Evolutionary conservation across 495 filamentous ascomycete genomes (phyloP).

Genomic region (Cladorrhinum samala): DNA sequence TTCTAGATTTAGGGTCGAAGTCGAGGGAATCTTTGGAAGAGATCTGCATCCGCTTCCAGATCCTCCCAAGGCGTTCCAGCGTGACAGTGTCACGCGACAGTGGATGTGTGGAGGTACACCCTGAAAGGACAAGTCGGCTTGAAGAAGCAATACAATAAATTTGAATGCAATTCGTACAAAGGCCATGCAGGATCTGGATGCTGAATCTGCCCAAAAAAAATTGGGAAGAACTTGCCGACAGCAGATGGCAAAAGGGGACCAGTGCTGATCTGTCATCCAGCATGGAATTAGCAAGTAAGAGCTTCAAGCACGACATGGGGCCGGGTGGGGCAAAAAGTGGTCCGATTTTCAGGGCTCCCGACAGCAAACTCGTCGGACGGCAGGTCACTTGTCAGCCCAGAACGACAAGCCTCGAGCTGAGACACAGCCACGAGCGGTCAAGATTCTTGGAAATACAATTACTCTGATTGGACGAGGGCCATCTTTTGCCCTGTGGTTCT

Average conservation of each 20-base stretch:
- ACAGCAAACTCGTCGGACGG: not conserved
- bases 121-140: too few species aligned
- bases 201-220: too few species aligned
- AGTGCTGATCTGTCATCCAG: too few species aligned
- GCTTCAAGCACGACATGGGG: conserved; percentile 3
- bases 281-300: not conserved
- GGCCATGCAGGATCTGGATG: too few species aligned
- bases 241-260: not conserved
- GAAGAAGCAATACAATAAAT: too few species aligned
- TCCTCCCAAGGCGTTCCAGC: not conserved
- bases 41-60: not conserved
- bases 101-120: too few species aligned
- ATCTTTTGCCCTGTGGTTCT: not conserved
- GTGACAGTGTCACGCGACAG: not conserved
- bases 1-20: not conserved
- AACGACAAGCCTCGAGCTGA: conserved; percentile 24
- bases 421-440: conserved; percentile 13
- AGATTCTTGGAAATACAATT: conserved; percentile 18
- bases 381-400: conserved; percentile 21
- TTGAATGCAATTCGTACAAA: too few species aligned
- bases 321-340: conserved; percentile 5
- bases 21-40: too few species aligned
- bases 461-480: conserved; percentile 16
- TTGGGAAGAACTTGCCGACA: not conserved
- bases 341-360: conserved; percentile 3